Evolutionary conservation across 202 grass and related monocot species (phyloP).

Genomic region (Tripidium arundinaceum): DNA sequence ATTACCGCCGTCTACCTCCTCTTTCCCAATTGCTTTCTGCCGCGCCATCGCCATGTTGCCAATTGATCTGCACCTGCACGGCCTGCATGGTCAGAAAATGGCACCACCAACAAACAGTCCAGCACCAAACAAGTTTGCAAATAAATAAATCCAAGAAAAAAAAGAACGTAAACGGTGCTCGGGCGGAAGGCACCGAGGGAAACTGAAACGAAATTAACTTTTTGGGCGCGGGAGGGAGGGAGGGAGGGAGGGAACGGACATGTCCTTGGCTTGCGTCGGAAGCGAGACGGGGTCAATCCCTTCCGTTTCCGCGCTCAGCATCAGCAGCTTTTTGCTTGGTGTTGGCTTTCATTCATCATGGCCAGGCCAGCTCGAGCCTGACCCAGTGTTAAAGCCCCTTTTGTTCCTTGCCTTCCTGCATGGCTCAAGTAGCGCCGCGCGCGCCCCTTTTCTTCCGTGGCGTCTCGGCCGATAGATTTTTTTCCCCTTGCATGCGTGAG

Average conservation of each 20-base stretch:
- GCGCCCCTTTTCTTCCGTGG: neutral
- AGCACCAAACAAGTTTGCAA: neutral
- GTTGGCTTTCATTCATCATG: neutral
- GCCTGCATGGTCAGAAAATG: no score
- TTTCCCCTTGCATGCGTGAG: neutral
- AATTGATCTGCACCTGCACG: neutral
- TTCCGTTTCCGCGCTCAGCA: neutral
- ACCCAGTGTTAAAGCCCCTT: slow-evolving; percentile 15
- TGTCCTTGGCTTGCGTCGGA: slow-evolving; percentile 24
- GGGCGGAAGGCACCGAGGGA: neutral
- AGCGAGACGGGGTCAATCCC: slow-evolving; percentile 7
- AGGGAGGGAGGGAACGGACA: slow-evolving; percentile 8
- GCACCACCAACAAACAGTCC: neutral
- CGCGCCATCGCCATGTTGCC: neutral
- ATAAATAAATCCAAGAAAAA: neutral
- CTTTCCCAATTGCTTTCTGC: neutral
- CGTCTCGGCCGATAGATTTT: neutral
- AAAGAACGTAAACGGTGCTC: neutral
- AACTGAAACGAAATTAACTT: neutral
- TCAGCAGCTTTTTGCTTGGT: neutral
- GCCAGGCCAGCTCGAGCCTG: no score
- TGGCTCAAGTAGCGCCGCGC: neutral
- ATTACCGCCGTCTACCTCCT: neutral
- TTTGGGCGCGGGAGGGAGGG: neutral
- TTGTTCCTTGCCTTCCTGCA: slow-evolving; percentile 1